phyloP scores from a whole-genome alignment of 164 flowering plant species.

The Magnolia changhungtana region DNA sequence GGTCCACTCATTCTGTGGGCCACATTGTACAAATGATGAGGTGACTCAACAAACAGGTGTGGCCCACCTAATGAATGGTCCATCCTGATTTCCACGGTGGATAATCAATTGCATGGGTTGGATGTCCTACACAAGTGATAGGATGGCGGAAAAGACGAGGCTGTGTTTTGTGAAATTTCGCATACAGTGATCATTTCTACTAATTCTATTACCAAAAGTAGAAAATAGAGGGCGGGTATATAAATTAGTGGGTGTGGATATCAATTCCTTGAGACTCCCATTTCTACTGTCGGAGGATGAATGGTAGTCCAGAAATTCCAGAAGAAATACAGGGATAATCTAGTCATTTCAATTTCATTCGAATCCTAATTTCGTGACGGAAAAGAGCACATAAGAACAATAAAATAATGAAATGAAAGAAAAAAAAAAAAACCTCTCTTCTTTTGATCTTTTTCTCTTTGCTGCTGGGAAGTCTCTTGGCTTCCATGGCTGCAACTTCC shows the following conservation, averaged over 20 bases:
- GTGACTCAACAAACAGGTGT: not conserved
- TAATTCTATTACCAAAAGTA: not conserved
- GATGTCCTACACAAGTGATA: not conserved
- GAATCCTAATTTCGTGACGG: not conserved
- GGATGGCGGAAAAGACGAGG: not conserved
- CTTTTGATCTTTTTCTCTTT: conserved; percentile 14
- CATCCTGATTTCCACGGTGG: not conserved
- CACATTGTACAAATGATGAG: not conserved
- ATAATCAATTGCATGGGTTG: not conserved
- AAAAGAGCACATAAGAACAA: not conserved
- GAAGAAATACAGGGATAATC: too few relatives aligned
- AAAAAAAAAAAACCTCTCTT: conserved; percentile 3
- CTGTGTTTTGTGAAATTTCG: not conserved
- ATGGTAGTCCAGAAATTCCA: not conserved
- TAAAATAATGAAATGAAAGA: too few relatives aligned
- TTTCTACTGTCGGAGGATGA: not conserved
- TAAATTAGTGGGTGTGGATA: not conserved
- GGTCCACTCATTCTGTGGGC: not conserved
- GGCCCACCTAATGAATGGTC: not conserved
- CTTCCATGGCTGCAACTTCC: conserved; percentile 7
- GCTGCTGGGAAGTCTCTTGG: conserved; percentile 5
- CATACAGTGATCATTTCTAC: too few relatives aligned
- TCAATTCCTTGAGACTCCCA: not conserved
- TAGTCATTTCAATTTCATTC: not conserved
- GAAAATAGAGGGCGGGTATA: not conserved